Conservation (phyloP, 495 filamentous ascomycete genomes). For the Penicillium robsamsonii region DNA sequence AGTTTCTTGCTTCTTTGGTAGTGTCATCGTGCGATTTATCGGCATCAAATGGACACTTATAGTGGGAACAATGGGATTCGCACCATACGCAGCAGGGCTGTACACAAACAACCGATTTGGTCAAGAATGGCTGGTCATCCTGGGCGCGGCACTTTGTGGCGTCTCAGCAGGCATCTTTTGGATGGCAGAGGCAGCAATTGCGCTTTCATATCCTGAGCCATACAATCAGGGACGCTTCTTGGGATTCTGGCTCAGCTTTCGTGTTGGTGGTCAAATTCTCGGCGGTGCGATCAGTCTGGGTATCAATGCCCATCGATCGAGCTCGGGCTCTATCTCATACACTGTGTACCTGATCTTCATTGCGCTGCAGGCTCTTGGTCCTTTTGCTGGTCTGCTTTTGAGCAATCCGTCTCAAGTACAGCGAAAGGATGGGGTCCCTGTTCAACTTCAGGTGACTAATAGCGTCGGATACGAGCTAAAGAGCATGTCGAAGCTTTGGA, state of each 20-base stretch:
- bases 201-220: conserved; percentile 62
- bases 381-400: conserved; percentile 54
- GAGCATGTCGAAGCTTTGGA: conserved; percentile 48
- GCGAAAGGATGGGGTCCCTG: conserved; percentile 52
- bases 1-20: conserved; percentile 56
- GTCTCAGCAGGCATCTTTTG: conserved; percentile 66
- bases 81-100: conserved; percentile 62
- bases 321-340: conserved; percentile 60
- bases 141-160: conserved; percentile 64
- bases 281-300: conserved; percentile 64
- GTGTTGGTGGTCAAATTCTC: conserved; percentile 59
- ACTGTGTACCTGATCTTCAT: conserved; percentile 61
- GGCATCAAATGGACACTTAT: conserved; percentile 65
- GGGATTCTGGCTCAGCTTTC: conserved; percentile 62
- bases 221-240: conserved; percentile 59
- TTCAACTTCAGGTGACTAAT: conserved; percentile 49
- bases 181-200: conserved; percentile 65
- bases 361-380: conserved; percentile 56
- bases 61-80: conserved; percentile 64
- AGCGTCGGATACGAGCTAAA: conserved; percentile 51
- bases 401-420: conserved; percentile 54
- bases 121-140: conserved; percentile 59
- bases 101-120: conserved; percentile 67
- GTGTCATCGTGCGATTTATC: conserved; percentile 54
- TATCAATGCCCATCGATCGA: conserved; percentile 51